Conservation (phyloP, 2,329 filamentous ascomycete species). For the Pseudovirgaria hyperparasitica region DNA sequence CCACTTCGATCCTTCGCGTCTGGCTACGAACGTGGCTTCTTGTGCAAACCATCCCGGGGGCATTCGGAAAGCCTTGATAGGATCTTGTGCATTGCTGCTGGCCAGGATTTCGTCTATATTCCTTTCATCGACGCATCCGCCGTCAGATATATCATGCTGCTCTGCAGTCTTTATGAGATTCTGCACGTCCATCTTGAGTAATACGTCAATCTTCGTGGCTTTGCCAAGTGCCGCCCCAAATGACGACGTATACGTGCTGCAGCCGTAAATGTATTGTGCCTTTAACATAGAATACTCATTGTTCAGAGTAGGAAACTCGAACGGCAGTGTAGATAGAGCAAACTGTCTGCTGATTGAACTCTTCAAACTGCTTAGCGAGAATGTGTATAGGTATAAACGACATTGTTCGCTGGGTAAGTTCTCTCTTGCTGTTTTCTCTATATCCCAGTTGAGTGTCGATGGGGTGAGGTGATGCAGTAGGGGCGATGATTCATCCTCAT, state of each 20-base stretch:
- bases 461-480: constrained; percentile 5
- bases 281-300: constrained; percentile 42
- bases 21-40: constrained; percentile 53
- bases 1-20: too few species aligned
- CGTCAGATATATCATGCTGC: constrained; percentile 35
- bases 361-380: constrained; percentile 30
- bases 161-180: constrained; percentile 42
- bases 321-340: constrained; percentile 50
- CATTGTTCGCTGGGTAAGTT: too few species aligned
- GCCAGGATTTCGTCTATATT: constrained; percentile 39
- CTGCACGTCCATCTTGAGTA: constrained; percentile 48
- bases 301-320: constrained; percentile 54
- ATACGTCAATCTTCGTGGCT: constrained; percentile 52
- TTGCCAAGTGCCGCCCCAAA: constrained; percentile 50
- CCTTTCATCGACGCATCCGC: constrained; percentile 50
- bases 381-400: constrained; percentile 56
- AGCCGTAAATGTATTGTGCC: constrained; percentile 54
- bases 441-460: background rate
- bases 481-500: constrained; percentile 15
- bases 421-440: constrained; percentile 6
- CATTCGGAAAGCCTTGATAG: constrained; percentile 49
- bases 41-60: constrained; percentile 51
- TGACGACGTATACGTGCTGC: constrained; percentile 43
- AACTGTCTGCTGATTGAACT: constrained; percentile 47
- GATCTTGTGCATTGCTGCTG: constrained; percentile 16